Base-by-base conservation (phyloP, 805 yeast species). In the Blastobotrys parvus region DNA sequence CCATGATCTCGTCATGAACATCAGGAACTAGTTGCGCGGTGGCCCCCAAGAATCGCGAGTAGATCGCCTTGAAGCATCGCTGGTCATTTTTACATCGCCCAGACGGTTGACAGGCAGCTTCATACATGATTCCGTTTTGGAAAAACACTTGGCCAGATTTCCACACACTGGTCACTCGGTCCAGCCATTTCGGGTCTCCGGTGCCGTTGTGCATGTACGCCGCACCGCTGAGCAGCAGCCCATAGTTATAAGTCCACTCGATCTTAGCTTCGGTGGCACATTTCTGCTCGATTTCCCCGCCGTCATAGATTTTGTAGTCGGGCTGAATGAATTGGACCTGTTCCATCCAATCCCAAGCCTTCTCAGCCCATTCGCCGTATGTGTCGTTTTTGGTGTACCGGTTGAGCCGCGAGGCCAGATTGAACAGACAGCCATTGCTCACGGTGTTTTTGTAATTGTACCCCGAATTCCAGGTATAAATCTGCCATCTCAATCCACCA, bases 401-500 rank as follows among this genome's bases (percentile, higher is more conserved):
- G 2, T 88, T 90, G 52, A 86, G 72, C 50, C 95, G 73, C 2
- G 94, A 92, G 18, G 86, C 89, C 32, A 86, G 64, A 50, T 80
- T 78, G 72, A 87, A 84, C 40, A 87, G 63, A 51, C 84, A 77
- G 3, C 92, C 94, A 60, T 85, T 86, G 13, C 90, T 74, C 51
- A 86, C 83, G 16, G 90, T 66, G 64, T 87, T 87, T 61, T 86
- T 86, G 64, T 86, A 86, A 61, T 82, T 79, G 61, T 84, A 86
- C 46, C 95, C 95, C 4, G 84, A 70, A 61, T 87, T 86, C 87
- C 87, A 86, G 43, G 81, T 72, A 64, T 82, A 86, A 51, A 86
- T 87, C 67, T 86, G 95, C 95, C 95, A 86, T 64, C 95, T 75
- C 45, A 86, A 68, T 2, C 95, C 95, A 40, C 95, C 95, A 35